phyloP scores from a whole-genome alignment of 108 stramenopile species.

The Heterococcus sp. region DNA sequence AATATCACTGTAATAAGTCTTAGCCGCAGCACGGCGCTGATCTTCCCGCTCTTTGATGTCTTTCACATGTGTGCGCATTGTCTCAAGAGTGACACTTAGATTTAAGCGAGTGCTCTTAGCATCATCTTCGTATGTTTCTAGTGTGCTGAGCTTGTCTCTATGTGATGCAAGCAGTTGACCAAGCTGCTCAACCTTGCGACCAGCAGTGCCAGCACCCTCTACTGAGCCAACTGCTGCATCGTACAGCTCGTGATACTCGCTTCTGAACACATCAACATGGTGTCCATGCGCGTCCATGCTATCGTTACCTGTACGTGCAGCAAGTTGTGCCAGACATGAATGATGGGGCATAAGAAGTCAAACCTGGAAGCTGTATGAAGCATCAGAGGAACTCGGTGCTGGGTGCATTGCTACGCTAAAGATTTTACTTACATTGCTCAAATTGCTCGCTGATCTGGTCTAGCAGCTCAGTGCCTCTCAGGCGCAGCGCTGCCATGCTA shows the following conservation, averaged over 20 bases:
- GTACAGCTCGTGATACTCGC: constrained; percentile 12
- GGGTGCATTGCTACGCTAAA: no score
- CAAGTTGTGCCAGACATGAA: no score
- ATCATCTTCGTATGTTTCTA: constrained; percentile 31
- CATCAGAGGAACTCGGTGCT: no score
- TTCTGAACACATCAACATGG: constrained; percentile 7
- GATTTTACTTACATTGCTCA: no score
- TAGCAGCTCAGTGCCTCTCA: no score
- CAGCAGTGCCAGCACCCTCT: neutral
- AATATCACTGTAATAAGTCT: neutral
- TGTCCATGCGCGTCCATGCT: constrained; percentile 7
- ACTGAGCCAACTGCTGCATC: constrained; percentile 10
- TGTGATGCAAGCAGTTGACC: constrained; percentile 5
- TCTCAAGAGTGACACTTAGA: neutral
- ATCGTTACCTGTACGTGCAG: no score
- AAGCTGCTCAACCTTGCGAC: constrained; percentile 4
- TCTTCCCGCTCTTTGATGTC: neutral
- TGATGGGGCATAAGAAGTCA: no score
- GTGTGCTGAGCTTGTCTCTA: constrained; percentile 9
- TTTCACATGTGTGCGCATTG: neutral
- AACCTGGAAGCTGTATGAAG: no score
- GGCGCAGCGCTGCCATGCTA: no score
- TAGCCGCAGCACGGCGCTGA: neutral
- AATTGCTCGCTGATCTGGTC: no score
- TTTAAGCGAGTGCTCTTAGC: constrained; percentile 7